A percentile compares a stretch with the other conserved stretches of the same genome.
Evolutionary conservation across 495 filamentous ascomycete species (phyloP).

Genomic region (Polyplosphaeria fusca): DNA sequence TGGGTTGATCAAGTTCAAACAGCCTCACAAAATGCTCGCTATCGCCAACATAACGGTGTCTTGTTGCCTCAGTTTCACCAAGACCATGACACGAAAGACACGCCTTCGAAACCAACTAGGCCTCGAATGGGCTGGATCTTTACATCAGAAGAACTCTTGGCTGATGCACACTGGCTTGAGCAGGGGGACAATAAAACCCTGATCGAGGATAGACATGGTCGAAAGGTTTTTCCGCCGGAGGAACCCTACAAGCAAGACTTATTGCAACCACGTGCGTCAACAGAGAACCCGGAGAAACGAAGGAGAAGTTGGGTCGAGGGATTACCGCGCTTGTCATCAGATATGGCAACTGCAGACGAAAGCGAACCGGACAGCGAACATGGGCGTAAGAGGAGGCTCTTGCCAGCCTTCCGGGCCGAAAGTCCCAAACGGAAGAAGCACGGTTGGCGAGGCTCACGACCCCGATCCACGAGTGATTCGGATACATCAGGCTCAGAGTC

Average conservation of each 20-base stretch:
- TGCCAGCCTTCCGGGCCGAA: slow-evolving; percentile 26
- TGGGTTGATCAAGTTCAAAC: slow-evolving; percentile 72
- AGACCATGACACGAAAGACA: slow-evolving; percentile 12
- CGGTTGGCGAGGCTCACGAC: slow-evolving; percentile 16
- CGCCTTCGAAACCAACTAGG: slow-evolving; percentile 37
- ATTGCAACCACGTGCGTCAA: slow-evolving; percentile 24
- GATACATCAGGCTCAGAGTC: slow-evolving; percentile 30
- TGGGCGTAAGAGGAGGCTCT: slow-evolving; percentile 28
- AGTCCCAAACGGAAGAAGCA: slow-evolving; percentile 25
- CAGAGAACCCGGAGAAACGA: slow-evolving; percentile 40
- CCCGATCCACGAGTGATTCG: slow-evolving; percentile 2
- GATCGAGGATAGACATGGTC: slow-evolving; percentile 70
- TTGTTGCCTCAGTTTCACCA: slow-evolving; percentile 55
- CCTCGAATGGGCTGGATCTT: slow-evolving; percentile 76
- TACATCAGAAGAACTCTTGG: slow-evolving; percentile 73
- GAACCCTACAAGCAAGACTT: slow-evolving; percentile 22
- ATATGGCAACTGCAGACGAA: slow-evolving; percentile 27
- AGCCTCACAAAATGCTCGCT: slow-evolving; percentile 45
- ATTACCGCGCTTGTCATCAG: slow-evolving; percentile 15
- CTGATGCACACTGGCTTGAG: slow-evolving; percentile 83
- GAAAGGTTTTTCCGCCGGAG: slow-evolving; percentile 58
- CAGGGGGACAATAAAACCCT: slow-evolving; percentile 68
- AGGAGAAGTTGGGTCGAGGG: slow-evolving; percentile 31
- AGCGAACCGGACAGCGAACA: slow-evolving; percentile 30
- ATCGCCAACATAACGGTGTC: slow-evolving; percentile 44